Evolutionary conservation across 345 rosid genomes (phyloP), one percentile per base, ranked within the genome.

Genomic region (Combretum micranthum): DNA sequence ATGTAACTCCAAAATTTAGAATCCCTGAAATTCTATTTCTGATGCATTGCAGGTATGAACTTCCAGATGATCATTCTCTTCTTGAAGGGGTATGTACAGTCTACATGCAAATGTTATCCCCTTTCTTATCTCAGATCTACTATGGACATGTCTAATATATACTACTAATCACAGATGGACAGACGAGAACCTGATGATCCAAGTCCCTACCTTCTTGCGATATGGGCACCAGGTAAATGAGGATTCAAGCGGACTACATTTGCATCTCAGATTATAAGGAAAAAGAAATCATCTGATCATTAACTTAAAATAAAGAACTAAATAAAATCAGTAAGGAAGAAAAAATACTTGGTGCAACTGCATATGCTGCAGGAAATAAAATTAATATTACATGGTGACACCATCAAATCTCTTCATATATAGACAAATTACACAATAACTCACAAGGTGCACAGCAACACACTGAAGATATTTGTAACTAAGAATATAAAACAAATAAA

Each of bases 21-120:
- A 6, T 15, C 12, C 13, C n/a, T 39, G 15, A 57, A 13, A 3
- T 44, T 42, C 17, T 55, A 37, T 61, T 22, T 23, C 21, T 57
- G 42, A 20, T 75, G 60, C 75, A 61, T 66, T 71, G 77, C 89
- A 92, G 98, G 62, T 92, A 88, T 53, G 83, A 84, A 75, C 90
- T 92, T 71, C 88, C 88, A 4, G 96, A 88, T 77, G 68, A 79
- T n/a, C 96, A 92, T 77, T 86, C 88, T 69, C 93, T 92, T 52
- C 81, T 92, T 32, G 25, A 76, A 53, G 75, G 75, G 78, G 98
- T 92, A 59, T 77, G 86, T 74, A 22, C 51, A 26, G 49, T 52
- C 13, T 52, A 18, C 57, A 39, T 59, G 48, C 16, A 37, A 22
- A 26, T 59, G 56, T 42, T 26, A 19, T 23, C 16, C n/a, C 47